Conservation (phyloP, 345 rosid species). For the Conringia planisiliqua region DNA sequence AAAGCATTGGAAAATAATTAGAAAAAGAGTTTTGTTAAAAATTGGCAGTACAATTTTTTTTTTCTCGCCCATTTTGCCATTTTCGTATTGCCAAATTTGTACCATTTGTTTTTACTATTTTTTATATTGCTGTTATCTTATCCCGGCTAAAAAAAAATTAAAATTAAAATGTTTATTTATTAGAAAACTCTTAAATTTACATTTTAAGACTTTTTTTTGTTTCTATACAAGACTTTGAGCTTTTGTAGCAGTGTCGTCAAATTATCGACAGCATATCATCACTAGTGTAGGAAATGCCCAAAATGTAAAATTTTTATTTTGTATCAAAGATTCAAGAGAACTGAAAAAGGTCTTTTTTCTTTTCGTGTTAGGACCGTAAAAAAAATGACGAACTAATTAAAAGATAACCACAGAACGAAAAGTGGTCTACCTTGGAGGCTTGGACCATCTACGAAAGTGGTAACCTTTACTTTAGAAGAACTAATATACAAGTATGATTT, state of each 20-base stretch:
- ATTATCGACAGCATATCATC: not conserved
- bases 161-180: too few species aligned
- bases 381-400: not conserved
- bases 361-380: not conserved
- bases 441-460: slow-evolving; percentile 21
- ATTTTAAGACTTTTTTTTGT: too few species aligned
- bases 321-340: not conserved
- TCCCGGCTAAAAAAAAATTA: too few species aligned
- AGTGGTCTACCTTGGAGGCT: not conserved
- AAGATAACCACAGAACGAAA: not conserved
- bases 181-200: too few species aligned
- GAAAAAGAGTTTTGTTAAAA: too few species aligned
- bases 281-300: not conserved
- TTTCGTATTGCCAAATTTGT: not conserved
- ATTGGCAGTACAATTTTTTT: too few species aligned
- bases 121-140: too few species aligned
- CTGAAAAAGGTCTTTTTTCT: not conserved
- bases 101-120: not conserved
- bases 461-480: not conserved
- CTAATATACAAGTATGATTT: not conserved
- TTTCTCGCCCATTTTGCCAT: not conserved
- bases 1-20: not conserved
- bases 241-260: not conserved
- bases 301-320: not conserved
- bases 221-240: not conserved